Evolutionary conservation across 331 rosid genomes (phyloP), one percentile per base, ranked within the genome.

Genomic region (Erythrophleum ivorense): DNA sequence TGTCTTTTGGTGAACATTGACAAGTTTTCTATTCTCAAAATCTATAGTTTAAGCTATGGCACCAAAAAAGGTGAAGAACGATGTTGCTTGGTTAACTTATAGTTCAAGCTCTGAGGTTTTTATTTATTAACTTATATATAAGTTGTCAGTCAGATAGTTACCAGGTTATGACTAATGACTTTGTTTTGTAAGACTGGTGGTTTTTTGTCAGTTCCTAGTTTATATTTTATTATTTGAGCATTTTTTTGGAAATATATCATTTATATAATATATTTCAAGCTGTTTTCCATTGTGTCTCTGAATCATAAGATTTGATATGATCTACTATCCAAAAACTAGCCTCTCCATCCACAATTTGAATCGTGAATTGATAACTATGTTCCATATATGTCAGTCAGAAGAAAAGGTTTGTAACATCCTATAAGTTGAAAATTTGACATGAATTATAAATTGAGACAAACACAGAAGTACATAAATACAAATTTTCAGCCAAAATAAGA

Each of bases 371-470:
- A 2, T 57, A 11, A 58, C 16, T 49, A 49, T 13, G 55, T 50
- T 50, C 55, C 55, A 50, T 15, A 15, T 14, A 50, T 55, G 76
- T 65, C 19, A 78, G 62, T 63, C 48, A 68, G 33, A 9, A 31
- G 46, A 46, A 58, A 59, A 34, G 54, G 29, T 69, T 34, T 9
- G 45, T 19, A 66, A 67, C 11, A 55, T 29, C 11, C 8, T 33
- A 33, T 60, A 52, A 48, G 53, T 54, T 36, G 50, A 19, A 55
- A 74, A 75, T 63, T 74, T 63, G 49, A 53, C 31, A 34, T 34
- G 71, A 36, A 34, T 65, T 10, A 14, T 69, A 24, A 24, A 24
- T 24, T 24, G 29, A 24, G 29, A 38, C 49, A 38, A 14, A 5
- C 71, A 65, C 31, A 66, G 3, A 66, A 43, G 5, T 13, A 31